Evolutionary conservation across 1,139 yeast genomes (phyloP).

Genomic region (Sugiyamaella xylanicola): DNA sequence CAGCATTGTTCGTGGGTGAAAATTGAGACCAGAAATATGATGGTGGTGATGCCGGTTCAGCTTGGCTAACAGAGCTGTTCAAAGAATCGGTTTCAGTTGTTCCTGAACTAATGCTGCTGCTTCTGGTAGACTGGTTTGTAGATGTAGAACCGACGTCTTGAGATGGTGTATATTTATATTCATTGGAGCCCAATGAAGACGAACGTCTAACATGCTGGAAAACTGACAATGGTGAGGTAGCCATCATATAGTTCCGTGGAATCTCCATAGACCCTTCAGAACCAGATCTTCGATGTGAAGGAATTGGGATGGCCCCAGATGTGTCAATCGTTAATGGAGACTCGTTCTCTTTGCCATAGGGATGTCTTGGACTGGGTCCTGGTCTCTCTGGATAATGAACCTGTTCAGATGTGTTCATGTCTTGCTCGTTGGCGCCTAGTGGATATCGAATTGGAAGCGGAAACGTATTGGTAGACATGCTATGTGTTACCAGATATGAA

Average conservation of each 20-base stretch:
- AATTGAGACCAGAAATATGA: slow-evolving; percentile 12
- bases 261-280: slow-evolving; percentile 20
- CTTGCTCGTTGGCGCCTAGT: not conserved
- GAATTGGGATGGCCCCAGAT: not conserved
- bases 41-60: slow-evolving; percentile 11
- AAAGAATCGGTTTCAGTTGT: not conserved
- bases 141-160: not conserved
- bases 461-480: not conserved
- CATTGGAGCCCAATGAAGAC: slow-evolving; percentile 10
- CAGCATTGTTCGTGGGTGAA: slow-evolving; percentile 1
- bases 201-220: slow-evolving; percentile 22
- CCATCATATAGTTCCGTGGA: slow-evolving; percentile 15
- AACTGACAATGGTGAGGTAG: slow-evolving; percentile 19
- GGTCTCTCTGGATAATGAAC: not conserved
- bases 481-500: no score
- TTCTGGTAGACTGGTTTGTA: not conserved
- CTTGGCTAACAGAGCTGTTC: not conserved
- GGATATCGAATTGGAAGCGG: not conserved
- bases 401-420: not conserved
- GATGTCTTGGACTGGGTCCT: not conserved
- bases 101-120: slow-evolving; percentile 5
- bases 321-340: slow-evolving; percentile 2
- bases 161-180: slow-evolving; percentile 4
- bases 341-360: not conserved
- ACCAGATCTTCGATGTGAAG: slow-evolving; percentile 12